Percentiles rank a stretch among this genome's conserved stretches.
phyloP scores from a whole-genome alignment of 2,329 filamentous ascomycete species.

The Sarocladiaceae sp. region DNA sequence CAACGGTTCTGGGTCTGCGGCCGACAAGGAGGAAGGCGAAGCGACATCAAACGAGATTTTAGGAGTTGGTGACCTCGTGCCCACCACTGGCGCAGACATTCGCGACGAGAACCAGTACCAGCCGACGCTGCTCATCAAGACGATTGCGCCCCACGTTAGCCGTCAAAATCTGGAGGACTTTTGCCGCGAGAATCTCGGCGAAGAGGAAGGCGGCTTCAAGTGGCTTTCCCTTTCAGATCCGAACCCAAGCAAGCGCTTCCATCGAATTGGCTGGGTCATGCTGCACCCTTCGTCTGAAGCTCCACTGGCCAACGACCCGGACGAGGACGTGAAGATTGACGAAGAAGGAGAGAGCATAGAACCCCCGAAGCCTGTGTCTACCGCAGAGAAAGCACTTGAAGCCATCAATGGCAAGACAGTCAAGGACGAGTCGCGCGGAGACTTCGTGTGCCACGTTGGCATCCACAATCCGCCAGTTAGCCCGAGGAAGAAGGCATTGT shows the following conservation, averaged over 20 bases:
- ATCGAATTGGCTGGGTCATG: slow-evolving; percentile 98
- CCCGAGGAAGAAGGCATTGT: slow-evolving; percentile 89
- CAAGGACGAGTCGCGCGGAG: slow-evolving; percentile 86
- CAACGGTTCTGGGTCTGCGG: slow-evolving; percentile 74
- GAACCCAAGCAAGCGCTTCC: slow-evolving; percentile 94
- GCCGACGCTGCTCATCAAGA: slow-evolving; percentile 95
- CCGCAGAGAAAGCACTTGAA: slow-evolving; percentile 82
- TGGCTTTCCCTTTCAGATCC: slow-evolving; percentile 96
- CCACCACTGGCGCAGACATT: slow-evolving; percentile 77
- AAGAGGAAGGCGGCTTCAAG: slow-evolving; percentile 87
- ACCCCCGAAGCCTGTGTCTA: slow-evolving; percentile 48
- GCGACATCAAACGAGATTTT: slow-evolving; percentile 88
- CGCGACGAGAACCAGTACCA: slow-evolving; percentile 85
- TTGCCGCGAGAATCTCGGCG: slow-evolving; percentile 89
- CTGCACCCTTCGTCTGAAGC: slow-evolving; percentile 74
- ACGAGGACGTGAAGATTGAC: slow-evolving; percentile 54
- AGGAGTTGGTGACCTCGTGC: slow-evolving; percentile 85
- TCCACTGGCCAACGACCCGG: slow-evolving; percentile 60
- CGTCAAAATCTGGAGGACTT: slow-evolving; percentile 90
- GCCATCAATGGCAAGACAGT: slow-evolving; percentile 98
- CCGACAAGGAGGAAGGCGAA: slow-evolving; percentile 96
- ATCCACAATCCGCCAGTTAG: slow-evolving; percentile 86
- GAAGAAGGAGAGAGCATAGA: slow-evolving; percentile 55
- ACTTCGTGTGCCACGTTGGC: slow-evolving; percentile 96
- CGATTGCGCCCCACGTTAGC: slow-evolving; percentile 92